Base-by-base conservation (phyloP, 306 rosid genomes). In the Coriaria nepalensis region DNA sequence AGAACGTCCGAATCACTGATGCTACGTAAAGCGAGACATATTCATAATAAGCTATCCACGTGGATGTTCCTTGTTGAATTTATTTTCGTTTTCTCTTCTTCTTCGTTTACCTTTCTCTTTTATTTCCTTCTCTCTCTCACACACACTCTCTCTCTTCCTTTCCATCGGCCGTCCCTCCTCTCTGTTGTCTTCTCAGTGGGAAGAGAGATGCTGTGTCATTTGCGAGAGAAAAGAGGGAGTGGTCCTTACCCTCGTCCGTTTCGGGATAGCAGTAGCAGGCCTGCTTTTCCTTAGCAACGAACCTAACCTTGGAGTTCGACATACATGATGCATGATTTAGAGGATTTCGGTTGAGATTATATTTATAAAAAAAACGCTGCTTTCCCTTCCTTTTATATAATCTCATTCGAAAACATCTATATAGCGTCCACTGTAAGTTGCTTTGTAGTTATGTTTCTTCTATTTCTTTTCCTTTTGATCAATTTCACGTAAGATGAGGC, bases 401-500 rank as follows among this genome's bases (percentile, higher is more conserved):
- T 54, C 55, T 56, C 55, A 64, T 43, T 32, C 38, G 50, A 59
- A 58, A 43, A 48, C 10, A 14, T 32, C 45, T 13, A 15, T 37
- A 53, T 70, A 60, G 62, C 71, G 58, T 79, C 53, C 61, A 39
- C 61, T 44, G 52, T 69, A 66, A 71, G 66, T 71, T 68, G 57
- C 69, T 64, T 62, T 53, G 12, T 58, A 20, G 29, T 20, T 20
- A 14, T 62, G 33, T 59, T 6, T n/a, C 13, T 42, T 59, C 59
- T 66, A 29, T 32, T 42, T 41, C 43, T 47, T 37, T 39, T 48
- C 43, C 40, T 60, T 56, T 62, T 57, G 39, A 44, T 72, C 63
- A 69, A 63, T 70, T 76, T 42, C 66, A 59, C 59, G 40, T 60
- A 57, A 65, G 74, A 29, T 59, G 61, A 67, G 55, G 73, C 82